Conservation (phyloP, 2,329 filamentous ascomycete species). For the Pseudogymnoascus destructans region DNA sequence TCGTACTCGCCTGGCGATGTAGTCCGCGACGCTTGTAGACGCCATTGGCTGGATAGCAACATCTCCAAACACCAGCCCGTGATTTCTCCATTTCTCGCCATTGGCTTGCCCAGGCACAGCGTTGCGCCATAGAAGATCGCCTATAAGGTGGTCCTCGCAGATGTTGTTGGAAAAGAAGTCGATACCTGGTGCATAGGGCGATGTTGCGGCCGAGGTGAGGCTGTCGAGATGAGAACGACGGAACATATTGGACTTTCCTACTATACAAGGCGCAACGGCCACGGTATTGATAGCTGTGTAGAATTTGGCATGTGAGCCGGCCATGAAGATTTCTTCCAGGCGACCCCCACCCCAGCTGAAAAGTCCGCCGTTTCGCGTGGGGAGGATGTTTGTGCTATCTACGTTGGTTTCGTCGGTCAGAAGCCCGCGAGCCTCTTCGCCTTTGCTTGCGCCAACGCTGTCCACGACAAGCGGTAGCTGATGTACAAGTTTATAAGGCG, state of each 20-base stretch:
- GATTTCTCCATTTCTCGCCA: conserved; percentile 40
- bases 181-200: conserved; percentile 49
- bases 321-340: conserved; percentile 89
- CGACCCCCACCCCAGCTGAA: conserved; percentile 51
- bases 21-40: conserved; percentile 63
- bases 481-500: conserved; percentile 82
- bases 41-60: conserved; percentile 82
- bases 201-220: conserved; percentile 38
- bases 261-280: conserved; percentile 77
- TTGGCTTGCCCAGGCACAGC: conserved; percentile 36
- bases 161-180: conserved; percentile 94
- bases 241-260: conserved; percentile 99
- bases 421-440: conserved; percentile 19
- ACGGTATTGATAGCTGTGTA: conserved; percentile 96
- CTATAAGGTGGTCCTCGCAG: conserved; percentile 94
- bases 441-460: conserved; percentile 32
- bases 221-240: conserved; percentile 77
- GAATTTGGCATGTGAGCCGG: conserved; percentile 89
- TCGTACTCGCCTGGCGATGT: conserved; percentile 66
- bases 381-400: conserved; percentile 20
- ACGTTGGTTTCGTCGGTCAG: conserved; percentile 17
- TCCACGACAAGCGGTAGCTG: conserved; percentile 87
- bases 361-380: conserved; percentile 21
- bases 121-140: conserved; percentile 78
- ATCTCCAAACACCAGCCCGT: conserved; percentile 74